Conservation (phyloP, 495 filamentous ascomycete genomes). For the Jackrogersella minutella region DNA sequence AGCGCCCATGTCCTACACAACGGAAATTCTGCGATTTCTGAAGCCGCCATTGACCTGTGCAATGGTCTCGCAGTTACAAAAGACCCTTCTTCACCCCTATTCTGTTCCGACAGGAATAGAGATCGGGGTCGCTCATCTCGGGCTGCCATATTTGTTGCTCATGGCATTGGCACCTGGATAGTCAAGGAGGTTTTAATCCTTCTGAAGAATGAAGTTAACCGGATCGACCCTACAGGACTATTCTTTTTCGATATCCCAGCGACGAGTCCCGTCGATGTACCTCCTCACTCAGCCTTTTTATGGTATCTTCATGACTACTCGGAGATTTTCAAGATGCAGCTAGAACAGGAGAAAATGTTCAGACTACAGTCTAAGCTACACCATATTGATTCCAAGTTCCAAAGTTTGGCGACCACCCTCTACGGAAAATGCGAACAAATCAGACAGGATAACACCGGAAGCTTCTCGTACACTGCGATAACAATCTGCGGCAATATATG, state of each 20-base stretch:
- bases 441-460: background rate
- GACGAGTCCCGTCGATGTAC: background rate
- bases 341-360: background rate
- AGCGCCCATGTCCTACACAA: conserved; percentile 1
- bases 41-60: background rate
- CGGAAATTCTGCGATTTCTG: background rate
- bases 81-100: conserved; percentile 10
- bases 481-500: conserved; percentile 14
- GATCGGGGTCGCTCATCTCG: background rate
- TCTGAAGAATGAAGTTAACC: background rate
- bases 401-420: background rate
- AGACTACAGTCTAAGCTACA: background rate
- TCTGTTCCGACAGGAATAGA: background rate
- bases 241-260: conserved; percentile 22
- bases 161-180: conserved; percentile 27
- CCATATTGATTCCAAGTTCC: conserved; percentile 3
- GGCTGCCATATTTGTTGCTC: conserved; percentile 15
- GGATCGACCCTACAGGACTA: conserved; percentile 13
- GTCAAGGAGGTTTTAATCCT: conserved; percentile 18
- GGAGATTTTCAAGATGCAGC: conserved; percentile 1
- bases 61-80: background rate
- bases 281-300: background rate
- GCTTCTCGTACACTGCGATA: background rate
- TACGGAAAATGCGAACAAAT: background rate
- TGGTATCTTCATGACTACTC: conserved; percentile 10